Conservation (phyloP, 257 asterid genomes). For the Coffea canephora region DNA sequence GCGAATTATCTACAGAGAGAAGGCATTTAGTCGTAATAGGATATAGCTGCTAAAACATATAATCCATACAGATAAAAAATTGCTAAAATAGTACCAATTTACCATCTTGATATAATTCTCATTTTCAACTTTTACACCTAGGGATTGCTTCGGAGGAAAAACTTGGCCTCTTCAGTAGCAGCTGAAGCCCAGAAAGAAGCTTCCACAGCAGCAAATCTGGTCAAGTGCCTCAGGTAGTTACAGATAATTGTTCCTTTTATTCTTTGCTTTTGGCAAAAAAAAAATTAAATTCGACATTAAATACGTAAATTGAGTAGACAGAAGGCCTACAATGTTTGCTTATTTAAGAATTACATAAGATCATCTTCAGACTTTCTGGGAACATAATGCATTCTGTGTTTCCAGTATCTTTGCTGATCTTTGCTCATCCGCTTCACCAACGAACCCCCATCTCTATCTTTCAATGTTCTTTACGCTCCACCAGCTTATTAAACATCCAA, state of each 20-base stretch:
- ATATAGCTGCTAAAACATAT: background rate
- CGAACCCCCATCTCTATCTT: conserved; percentile 58
- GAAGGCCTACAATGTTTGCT: background rate
- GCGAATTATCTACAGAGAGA: background rate
- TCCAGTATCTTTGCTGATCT: conserved; percentile 76
- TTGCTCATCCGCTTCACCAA: conserved; percentile 64
- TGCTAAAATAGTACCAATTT: no score
- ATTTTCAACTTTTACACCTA: conserved; percentile 13
- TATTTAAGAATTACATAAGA: background rate
- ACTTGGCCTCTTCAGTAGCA: conserved; percentile 68
- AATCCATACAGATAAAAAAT: background rate
- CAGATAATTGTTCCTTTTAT: background rate
- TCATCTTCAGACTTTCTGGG: conserved; percentile 5
- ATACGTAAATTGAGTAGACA: background rate
- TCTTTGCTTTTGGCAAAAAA: no score
- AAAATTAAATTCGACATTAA: background rate
- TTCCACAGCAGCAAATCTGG: conserved; percentile 59
- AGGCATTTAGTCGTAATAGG: background rate
- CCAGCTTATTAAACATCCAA: conserved; percentile 59
- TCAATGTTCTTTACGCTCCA: conserved; percentile 70
- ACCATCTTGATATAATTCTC: background rate
- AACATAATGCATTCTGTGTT: conserved; percentile 1
- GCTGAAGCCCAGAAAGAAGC: conserved; percentile 89
- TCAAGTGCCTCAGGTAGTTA: conserved; percentile 68
- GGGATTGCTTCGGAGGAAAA: conserved; percentile 69